Base-by-base conservation (phyloP, 441 rosid species). In the Dalechampia spathulata region DNA sequence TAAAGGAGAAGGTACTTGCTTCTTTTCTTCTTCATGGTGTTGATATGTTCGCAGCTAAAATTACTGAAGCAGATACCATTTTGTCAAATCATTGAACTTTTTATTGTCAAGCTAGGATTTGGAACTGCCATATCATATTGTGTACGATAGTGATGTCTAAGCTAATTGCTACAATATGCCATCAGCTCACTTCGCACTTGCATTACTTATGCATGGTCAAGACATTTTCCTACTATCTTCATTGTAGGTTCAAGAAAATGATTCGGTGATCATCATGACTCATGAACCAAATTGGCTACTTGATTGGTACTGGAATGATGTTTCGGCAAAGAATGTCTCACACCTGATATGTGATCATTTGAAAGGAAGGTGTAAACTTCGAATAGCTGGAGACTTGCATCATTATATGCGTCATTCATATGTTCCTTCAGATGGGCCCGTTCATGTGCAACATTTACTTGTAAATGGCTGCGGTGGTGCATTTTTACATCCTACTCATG, bases 381-480 rank as follows among this genome's bases (percentile, higher is more conserved):
- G 95, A 72, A 63, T 93, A 63, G 95, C 99, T 22, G 97, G 99
- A 60, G 99, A 93, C 78, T 71, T 93, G 79, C 99, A 93, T 81
- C 93, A 90, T 70, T 93, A 90, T 71, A 93, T 90, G 99, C 91
- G 96, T 23, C 99, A 87, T 72, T 90, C 99, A 20, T 74, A 51
- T 76, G 77, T 75, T 66, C 88, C 86, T 58, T 81, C 95, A 49
- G 88, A 82, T 71, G 81, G 70, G 42, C 91, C 96, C 41, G 81
- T 72, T 52, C 68, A 82, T 60, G 96, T 87, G 70, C 94, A 86
- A 52, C 97, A 94, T 78, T 80, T 94, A 58, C 78, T 94, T 74
- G 99, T 94, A 54, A 94, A 94, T 73, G 97, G 99, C 52, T 94
- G 96, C 61, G 99, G 99, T 57, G 99, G 99, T 67, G 99, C 99